phyloP scores from a whole-genome alignment of 768 basidiomycete genomes.

The Rhizopogon sp. region DNA sequence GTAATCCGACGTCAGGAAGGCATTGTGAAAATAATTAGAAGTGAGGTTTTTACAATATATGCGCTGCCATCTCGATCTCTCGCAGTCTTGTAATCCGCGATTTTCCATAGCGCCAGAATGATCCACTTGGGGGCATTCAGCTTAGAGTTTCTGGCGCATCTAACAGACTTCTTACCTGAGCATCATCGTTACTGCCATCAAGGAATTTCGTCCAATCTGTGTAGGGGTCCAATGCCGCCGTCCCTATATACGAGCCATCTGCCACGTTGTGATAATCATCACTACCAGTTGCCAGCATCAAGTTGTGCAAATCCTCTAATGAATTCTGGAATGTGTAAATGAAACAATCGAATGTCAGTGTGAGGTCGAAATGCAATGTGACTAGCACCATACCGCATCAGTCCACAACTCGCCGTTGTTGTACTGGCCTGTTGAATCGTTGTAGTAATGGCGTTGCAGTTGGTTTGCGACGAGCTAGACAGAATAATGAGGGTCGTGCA shows the following conservation, averaged over 20 bases:
- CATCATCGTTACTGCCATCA: constrained; percentile 48
- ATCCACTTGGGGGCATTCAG: constrained; percentile 38
- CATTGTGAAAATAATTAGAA: constrained; percentile 19
- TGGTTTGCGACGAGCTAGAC: constrained; percentile 20
- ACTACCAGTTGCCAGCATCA: constrained; percentile 47
- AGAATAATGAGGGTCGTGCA: background rate
- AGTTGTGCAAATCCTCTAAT: constrained; percentile 51
- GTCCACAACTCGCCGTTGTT: constrained; percentile 53
- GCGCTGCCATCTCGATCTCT: constrained; percentile 25
- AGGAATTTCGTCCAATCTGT: constrained; percentile 42
- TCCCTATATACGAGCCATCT: constrained; percentile 42
- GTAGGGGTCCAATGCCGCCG: constrained; percentile 31
- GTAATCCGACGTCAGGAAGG: constrained; percentile 9
- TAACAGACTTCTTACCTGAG: constrained; percentile 31
- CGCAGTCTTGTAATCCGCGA: constrained; percentile 44
- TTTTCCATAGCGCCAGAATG: constrained; percentile 53
- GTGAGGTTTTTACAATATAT: constrained; percentile 16
- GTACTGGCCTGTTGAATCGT: constrained; percentile 34
- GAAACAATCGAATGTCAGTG: background rate
- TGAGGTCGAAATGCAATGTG: background rate
- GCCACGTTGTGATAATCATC: constrained; percentile 35
- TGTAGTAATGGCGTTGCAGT: constrained; percentile 35
- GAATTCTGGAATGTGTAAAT: constrained; percentile 39
- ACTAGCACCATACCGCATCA: constrained; percentile 37
- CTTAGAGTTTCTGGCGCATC: background rate